Percentiles rank a stretch among this genome's conserved stretches.
phyloP scores from a whole-genome alignment of 192 early-diverging fungal genomes.

The Cladochytrium replicatum region DNA sequence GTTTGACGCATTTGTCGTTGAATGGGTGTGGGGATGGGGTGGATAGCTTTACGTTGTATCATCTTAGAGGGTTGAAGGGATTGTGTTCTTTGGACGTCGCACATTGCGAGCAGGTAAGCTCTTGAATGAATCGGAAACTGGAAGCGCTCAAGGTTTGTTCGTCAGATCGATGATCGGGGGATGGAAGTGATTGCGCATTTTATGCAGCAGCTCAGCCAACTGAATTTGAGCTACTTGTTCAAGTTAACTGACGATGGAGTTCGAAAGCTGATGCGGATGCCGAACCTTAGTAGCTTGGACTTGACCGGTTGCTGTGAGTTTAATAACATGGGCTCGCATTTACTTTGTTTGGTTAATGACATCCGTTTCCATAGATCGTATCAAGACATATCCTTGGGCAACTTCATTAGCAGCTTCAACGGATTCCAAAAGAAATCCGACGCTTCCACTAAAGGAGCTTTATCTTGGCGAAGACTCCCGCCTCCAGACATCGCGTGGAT shows the following conservation, averaged over 20 bases:
- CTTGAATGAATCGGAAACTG: constrained; percentile 3
- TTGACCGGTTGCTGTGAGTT: constrained; percentile 39
- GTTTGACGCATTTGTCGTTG: constrained; percentile 25
- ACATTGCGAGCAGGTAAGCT: constrained; percentile 33
- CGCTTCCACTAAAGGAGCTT: constrained; percentile 23
- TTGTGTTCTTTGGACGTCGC: constrained; percentile 26
- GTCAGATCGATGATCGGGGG: constrained; percentile 1
- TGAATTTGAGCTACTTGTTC: constrained; percentile 37
- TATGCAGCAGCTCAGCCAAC: constrained; percentile 20
- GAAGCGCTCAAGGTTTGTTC: neutral
- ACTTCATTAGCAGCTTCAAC: too few relatives aligned
- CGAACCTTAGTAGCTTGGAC: constrained; percentile 19
- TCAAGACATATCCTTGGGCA: constrained; percentile 41
- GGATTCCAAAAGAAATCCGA: constrained; percentile 1
- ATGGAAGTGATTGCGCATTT: constrained; percentile 26
- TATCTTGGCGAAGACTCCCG: constrained; percentile 37
- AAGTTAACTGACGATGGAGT: constrained; percentile 33
- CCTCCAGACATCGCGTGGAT: constrained; percentile 31
- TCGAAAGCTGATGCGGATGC: constrained; percentile 24
- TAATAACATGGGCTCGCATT: neutral
- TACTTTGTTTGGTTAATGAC: neutral
- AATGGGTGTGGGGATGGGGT: constrained; percentile 31
- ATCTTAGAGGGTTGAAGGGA: constrained; percentile 11
- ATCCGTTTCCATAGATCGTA: constrained; percentile 17
- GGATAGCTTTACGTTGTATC: constrained; percentile 16